Percentiles rank a stretch among this genome's conserved stretches.
phyloP scores from a whole-genome alignment of 2,329 filamentous ascomycete genomes.

The Alternaria viburni region DNA sequence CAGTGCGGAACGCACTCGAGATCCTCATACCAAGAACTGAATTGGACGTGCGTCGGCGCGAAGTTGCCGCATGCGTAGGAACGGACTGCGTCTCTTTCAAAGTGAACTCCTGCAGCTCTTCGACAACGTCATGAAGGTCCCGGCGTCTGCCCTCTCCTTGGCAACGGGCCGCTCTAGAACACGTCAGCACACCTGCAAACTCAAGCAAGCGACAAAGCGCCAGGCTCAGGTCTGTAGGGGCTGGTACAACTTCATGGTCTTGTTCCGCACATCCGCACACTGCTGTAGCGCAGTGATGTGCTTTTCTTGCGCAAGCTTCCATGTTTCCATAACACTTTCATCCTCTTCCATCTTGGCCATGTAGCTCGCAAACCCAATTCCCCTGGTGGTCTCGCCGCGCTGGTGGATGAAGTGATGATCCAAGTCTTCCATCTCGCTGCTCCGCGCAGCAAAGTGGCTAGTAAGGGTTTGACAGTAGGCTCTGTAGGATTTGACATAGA shows the following conservation, averaged over 20 bases:
- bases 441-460: conserved; percentile 61
- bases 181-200: conserved; percentile 12
- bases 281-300: conserved; percentile 63
- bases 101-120: background rate
- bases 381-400: conserved; percentile 55
- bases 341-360: conserved; percentile 68
- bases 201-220: background rate
- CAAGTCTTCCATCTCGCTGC: conserved; percentile 54
- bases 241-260: conserved; percentile 38
- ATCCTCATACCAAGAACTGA: background rate
- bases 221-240: conserved; percentile 15
- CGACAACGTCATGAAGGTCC: background rate
- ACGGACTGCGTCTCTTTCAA: background rate
- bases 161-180: background rate
- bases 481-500: conserved; percentile 64
- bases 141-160: background rate
- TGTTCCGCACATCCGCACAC: conserved; percentile 42
- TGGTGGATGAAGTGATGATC: conserved; percentile 57
- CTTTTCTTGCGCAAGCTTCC: conserved; percentile 64
- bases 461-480: conserved; percentile 62
- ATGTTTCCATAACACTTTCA: conserved; percentile 65
- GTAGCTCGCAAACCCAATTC: conserved; percentile 65
- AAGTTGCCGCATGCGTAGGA: background rate
- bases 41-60: background rate
- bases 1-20: background rate